phyloP scores from a whole-genome alignment of 805 yeast species.

The Yarrowia bubula region DNA sequence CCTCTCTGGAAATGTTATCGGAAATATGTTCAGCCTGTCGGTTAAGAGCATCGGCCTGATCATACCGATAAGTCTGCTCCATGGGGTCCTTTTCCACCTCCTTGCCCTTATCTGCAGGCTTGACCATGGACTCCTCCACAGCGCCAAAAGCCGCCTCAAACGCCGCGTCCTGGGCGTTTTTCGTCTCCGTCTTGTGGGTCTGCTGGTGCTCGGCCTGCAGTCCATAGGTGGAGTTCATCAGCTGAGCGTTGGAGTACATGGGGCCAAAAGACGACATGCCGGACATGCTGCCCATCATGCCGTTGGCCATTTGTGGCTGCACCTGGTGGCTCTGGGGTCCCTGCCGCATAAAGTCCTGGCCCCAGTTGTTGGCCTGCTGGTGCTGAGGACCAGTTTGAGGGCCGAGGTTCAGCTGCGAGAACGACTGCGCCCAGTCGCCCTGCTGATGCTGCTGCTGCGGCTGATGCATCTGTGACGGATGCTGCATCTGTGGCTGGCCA shows the following conservation, averaged over 20 bases:
- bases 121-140: constrained; percentile 29
- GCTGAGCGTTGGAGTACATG: constrained; percentile 25
- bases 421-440: constrained; percentile 6
- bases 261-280: constrained; percentile 7
- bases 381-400: not conserved
- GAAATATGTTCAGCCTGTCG: constrained; percentile 1
- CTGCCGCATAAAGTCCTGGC: constrained; percentile 12
- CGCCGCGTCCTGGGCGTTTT: constrained; percentile 29
- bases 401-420: constrained; percentile 14
- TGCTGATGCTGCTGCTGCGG: not conserved
- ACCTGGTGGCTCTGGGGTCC: constrained; percentile 10
- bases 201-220: constrained; percentile 33
- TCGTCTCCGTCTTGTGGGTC: constrained; percentile 28
- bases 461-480: not conserved
- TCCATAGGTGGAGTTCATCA: constrained; percentile 10
- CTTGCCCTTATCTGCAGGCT: constrained; percentile 13
- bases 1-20: not conserved
- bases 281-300: constrained; percentile 7
- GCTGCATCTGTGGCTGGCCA: constrained; percentile 4
- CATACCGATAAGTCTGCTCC: constrained; percentile 4
- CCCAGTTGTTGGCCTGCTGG: constrained; percentile 23
- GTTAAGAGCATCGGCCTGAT: constrained; percentile 11
- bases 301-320: constrained; percentile 17
- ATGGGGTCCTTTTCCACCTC: not conserved
- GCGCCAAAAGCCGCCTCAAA: constrained; percentile 35